A percentile compares a stretch with the other conserved stretches of the same genome.
These are phyloP conservation scores for Wickerhamiella dianesei DNA, from an alignment of 805 yeast species.

Conservation along the genomic window DNA sequence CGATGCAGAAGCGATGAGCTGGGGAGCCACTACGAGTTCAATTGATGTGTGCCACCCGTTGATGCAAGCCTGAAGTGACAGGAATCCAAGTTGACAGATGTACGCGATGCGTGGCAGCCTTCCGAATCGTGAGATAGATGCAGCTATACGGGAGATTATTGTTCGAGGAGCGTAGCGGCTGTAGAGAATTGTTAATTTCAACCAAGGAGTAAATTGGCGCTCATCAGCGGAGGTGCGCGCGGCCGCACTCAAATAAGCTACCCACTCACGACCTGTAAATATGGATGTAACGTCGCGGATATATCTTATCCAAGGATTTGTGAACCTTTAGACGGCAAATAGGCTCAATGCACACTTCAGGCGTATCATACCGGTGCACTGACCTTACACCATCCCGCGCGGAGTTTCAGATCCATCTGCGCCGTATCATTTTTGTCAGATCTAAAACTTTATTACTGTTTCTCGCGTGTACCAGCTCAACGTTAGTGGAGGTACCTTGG, in stretches of 20 bases:
- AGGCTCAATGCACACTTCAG: background rate
- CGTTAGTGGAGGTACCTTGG: background rate
- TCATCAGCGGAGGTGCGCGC: background rate
- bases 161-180: background rate
- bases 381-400: background rate
- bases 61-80: too few relatives aligned
- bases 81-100: too few relatives aligned
- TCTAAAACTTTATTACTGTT: background rate
- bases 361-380: background rate
- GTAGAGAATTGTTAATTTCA: background rate
- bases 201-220: background rate
- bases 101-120: too few relatives aligned
- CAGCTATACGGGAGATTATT: too few relatives aligned
- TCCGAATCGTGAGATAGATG: too few relatives aligned
- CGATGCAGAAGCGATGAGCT: too few relatives aligned
- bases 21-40: too few relatives aligned
- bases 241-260: background rate
- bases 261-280: background rate
- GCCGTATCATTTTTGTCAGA: background rate
- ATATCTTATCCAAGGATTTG: background rate
- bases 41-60: too few relatives aligned
- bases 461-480: background rate
- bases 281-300: background rate
- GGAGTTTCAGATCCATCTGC: background rate
- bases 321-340: background rate